These are phyloP conservation scores for Biscogniauxia marginata DNA, from an alignment of 2,329 filamentous ascomycete species.

Conservation along the genomic window DNA sequence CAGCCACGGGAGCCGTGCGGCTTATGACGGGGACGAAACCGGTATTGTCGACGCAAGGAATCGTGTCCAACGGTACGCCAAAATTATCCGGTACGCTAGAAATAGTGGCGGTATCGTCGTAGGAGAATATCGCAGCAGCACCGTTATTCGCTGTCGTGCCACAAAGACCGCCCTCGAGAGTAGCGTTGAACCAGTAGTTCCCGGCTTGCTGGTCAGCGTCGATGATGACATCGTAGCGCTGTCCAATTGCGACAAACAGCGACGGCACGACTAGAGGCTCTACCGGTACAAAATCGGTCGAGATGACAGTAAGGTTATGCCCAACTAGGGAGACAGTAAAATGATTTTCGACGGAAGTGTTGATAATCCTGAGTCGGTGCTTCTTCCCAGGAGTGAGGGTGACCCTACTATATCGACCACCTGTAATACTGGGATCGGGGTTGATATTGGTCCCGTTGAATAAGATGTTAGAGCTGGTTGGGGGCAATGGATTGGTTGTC, in stretches of 20 bases:
- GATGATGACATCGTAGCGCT: conserved; percentile 48
- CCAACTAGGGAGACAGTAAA: conserved; percentile 49
- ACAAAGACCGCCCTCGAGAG: conserved; percentile 29
- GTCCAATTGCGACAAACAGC: conserved; percentile 51
- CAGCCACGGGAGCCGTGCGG: conserved; percentile 23
- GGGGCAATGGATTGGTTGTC: conserved; percentile 24
- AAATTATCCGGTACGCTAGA: conserved; percentile 29
- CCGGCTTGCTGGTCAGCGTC: conserved; percentile 35
- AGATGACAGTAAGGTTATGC: conserved; percentile 50
- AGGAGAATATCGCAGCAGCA: conserved; percentile 41
- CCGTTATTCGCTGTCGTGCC: conserved; percentile 30
- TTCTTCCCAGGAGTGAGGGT: conserved; percentile 43
- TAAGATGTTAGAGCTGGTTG: conserved; percentile 40
- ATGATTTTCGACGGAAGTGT: conserved; percentile 48
- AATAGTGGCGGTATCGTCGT: conserved; percentile 32
- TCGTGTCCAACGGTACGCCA: conserved; percentile 22
- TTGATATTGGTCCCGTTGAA: conserved; percentile 44
- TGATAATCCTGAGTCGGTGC: conserved; percentile 51
- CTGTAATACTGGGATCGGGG: conserved; percentile 23
- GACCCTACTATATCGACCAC: conserved; percentile 35
- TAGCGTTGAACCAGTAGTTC: conserved; percentile 45
- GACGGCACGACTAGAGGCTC: conserved; percentile 46
- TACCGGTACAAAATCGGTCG: conserved; percentile 51
- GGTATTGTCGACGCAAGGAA: conserved; percentile 19
- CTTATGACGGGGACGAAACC: conserved; percentile 25